phyloP scores from a whole-genome alignment of 148 eudicot species.

The Silene conica region DNA sequence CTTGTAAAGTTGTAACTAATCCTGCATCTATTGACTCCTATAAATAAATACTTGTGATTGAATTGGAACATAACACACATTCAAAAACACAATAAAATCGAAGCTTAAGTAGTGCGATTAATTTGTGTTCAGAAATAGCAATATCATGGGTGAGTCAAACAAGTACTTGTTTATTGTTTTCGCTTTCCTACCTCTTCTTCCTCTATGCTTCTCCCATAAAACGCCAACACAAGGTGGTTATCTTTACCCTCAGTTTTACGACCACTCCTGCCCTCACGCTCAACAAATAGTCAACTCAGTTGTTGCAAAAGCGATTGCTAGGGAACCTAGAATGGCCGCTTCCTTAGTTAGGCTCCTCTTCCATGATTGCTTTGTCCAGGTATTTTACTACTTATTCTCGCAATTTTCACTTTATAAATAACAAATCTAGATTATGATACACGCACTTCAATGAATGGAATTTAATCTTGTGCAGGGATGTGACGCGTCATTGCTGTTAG shows the following conservation, averaged over 20 bases:
- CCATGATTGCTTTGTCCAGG: slow-evolving; percentile 89
- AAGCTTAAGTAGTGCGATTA: no score
- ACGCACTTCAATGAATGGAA: not conserved
- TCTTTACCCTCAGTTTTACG: slow-evolving; percentile 72
- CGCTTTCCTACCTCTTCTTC: slow-evolving; percentile 1
- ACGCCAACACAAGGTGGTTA: slow-evolving; percentile 31
- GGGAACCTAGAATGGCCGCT: slow-evolving; percentile 74
- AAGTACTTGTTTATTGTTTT: not conserved
- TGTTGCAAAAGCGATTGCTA: slow-evolving; percentile 57
- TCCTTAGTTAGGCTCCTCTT: slow-evolving; percentile 76
- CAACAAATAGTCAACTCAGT: slow-evolving; percentile 50
- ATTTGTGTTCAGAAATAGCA: no score
- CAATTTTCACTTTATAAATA: no score
- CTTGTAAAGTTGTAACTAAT: no score
- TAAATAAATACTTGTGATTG: not conserved
- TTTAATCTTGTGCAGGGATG: slow-evolving; percentile 55
- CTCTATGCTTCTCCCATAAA: slow-evolving; percentile 34
- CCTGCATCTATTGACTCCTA: not conserved
- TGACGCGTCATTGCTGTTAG: slow-evolving; percentile 72
- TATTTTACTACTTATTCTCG: not conserved
- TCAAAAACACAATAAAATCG: not conserved
- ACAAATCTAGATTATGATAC: not conserved
- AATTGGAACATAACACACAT: not conserved
- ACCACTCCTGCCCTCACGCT: slow-evolving; percentile 62
- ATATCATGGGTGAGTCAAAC: not conserved